These are phyloP conservation scores for Penicillium psychrosexuale DNA, from an alignment of 2,329 filamentous ascomycete genomes.

Conservation along the genomic window DNA sequence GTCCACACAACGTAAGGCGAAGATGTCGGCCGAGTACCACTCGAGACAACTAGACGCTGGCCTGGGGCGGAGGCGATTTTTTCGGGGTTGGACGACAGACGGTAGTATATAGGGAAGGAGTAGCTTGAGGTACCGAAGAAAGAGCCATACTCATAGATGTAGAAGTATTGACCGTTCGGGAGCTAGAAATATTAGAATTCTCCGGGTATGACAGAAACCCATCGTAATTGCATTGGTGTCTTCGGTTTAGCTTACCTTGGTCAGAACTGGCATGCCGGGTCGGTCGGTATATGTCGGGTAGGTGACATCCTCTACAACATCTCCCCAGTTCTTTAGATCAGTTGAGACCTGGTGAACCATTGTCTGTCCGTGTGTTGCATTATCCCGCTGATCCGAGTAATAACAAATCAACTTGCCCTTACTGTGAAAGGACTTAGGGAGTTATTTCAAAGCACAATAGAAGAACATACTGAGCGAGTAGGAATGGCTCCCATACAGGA, in stretches of 20 bases:
- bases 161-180: constrained; percentile 60
- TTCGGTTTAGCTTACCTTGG: constrained; percentile 26
- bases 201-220: neutral
- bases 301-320: constrained; percentile 58
- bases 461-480: constrained; percentile 50
- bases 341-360: constrained; percentile 61
- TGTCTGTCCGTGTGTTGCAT: constrained; percentile 62
- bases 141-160: constrained; percentile 61
- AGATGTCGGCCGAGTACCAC: constrained; percentile 44
- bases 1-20: constrained; percentile 55
- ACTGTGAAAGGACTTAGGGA: constrained; percentile 17
- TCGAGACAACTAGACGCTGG: constrained; percentile 43
- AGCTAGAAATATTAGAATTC: constrained; percentile 39
- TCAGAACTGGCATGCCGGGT: constrained; percentile 66
- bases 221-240: no score
- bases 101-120: constrained; percentile 54
- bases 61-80: constrained; percentile 45
- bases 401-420: constrained; percentile 61
- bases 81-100: constrained; percentile 48
- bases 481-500: constrained; percentile 71
- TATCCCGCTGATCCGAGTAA: constrained; percentile 69
- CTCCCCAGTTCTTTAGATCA: constrained; percentile 60
- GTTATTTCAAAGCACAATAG: no score
- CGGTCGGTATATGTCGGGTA: constrained; percentile 57
- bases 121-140: constrained; percentile 31